phyloP scores from a whole-genome alignment of 140 eudicot species.

The Erigeron philadelphicus region DNA sequence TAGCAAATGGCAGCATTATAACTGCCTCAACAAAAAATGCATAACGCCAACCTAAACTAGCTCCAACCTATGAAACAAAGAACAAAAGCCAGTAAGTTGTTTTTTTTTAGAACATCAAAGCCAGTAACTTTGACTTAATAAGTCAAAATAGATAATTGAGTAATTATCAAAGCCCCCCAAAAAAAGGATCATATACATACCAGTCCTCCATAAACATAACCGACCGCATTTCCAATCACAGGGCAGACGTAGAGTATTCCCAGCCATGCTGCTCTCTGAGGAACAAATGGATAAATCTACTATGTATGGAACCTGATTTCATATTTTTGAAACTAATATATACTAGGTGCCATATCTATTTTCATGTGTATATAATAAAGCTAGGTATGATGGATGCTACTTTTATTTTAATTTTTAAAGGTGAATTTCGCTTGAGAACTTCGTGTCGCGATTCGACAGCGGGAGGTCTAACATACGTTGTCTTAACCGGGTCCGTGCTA shows the following conservation, averaged over 20 bases:
- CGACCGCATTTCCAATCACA: constrained; percentile 77
- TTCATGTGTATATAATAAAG: neutral
- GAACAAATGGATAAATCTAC: neutral
- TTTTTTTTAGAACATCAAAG: neutral
- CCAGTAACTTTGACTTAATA: constrained; percentile 1
- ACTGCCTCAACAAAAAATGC: constrained; percentile 78
- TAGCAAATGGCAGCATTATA: constrained; percentile 81
- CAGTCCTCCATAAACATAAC: constrained; percentile 92
- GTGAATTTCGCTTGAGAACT: no score
- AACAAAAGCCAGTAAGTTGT: neutral
- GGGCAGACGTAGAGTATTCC: constrained; percentile 92
- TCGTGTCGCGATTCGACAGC: no score
- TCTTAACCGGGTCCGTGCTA: no score
- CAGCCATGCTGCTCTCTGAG: constrained; percentile 86
- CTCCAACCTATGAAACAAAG: constrained; percentile 49
- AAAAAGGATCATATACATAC: constrained; percentile 30
- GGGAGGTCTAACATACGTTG: no score
- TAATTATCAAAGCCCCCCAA: neutral
- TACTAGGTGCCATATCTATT: no score
- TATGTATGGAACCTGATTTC: neutral
- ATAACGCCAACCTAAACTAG: constrained; percentile 56
- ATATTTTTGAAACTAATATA: neutral
- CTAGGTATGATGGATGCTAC: no score
- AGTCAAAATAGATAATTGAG: neutral
- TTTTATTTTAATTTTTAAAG: no score